phyloP scores from a whole-genome alignment of 257 asterid genomes.

The Petunia axillaris region DNA sequence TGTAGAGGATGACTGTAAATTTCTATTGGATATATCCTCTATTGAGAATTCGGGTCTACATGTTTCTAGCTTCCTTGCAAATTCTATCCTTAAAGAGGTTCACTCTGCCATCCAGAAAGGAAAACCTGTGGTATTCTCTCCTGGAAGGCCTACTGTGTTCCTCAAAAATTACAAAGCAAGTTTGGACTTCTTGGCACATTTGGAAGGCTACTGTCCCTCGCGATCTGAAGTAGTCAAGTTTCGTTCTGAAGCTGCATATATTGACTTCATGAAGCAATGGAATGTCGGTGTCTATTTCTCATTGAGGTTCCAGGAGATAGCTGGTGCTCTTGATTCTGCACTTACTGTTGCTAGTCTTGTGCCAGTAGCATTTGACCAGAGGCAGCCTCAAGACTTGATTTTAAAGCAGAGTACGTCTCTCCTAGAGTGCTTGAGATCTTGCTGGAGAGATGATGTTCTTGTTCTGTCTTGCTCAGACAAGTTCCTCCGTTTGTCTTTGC shows the following conservation, averaged over 20 bases:
- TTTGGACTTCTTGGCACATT: conserved; percentile 79
- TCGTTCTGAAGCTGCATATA: conserved; percentile 74
- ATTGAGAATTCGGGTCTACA: conserved; percentile 96
- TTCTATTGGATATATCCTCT: conserved; percentile 83
- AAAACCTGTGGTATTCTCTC: conserved; percentile 94
- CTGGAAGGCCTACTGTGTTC: conserved; percentile 92
- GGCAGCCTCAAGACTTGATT: conserved; percentile 52
- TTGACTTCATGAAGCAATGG: conserved; percentile 95
- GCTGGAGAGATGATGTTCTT: conserved; percentile 93
- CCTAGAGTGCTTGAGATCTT: conserved; percentile 83
- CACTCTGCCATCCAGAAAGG: conserved; percentile 82
- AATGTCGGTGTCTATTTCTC: conserved; percentile 91
- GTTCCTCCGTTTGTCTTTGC: conserved; percentile 90
- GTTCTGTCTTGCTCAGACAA: conserved; percentile 91
- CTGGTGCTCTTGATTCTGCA: conserved; percentile 93
- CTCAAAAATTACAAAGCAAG: conserved; percentile 88
- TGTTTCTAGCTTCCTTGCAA: conserved; percentile 89
- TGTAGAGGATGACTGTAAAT: conserved; percentile 77
- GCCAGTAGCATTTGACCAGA: conserved; percentile 46
- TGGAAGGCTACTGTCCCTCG: conserved; percentile 85
- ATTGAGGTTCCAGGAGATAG: conserved; percentile 98
- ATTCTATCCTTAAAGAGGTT: conserved; percentile 92
- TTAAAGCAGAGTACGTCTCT: conserved; percentile 82
- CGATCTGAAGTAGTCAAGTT: conserved; percentile 70
- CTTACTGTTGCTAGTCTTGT: conserved; percentile 62